Evolutionary conservation across 2,329 filamentous ascomycete genomes (phyloP).

Genomic region (Cladophialophora carrionii): DNA sequence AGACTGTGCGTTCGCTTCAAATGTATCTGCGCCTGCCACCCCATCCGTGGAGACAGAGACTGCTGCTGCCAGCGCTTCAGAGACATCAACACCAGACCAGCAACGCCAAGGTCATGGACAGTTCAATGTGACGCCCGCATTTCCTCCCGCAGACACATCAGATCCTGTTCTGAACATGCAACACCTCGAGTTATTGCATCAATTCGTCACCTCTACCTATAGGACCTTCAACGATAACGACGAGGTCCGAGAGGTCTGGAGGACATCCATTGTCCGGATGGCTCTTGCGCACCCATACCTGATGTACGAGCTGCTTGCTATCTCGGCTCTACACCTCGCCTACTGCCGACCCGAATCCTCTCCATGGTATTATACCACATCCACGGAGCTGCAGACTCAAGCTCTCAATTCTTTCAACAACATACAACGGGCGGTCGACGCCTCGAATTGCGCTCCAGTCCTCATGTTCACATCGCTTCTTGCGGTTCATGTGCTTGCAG

Average conservation of each 20-base stretch:
- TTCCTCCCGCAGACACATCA: slow-evolving; percentile 7
- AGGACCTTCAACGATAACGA: slow-evolving; percentile 39
- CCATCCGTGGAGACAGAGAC: neutral
- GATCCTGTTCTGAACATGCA: slow-evolving; percentile 39
- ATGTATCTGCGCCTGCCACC: neutral
- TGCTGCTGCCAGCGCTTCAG: neutral
- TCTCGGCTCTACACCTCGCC: slow-evolving; percentile 38
- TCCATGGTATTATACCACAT: slow-evolving; percentile 17
- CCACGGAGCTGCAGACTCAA: slow-evolving; percentile 27
- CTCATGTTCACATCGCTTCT: slow-evolving; percentile 27
- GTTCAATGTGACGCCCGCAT: neutral
- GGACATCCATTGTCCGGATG: slow-evolving; percentile 8
- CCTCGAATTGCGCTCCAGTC: slow-evolving; percentile 25
- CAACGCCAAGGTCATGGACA: neutral
- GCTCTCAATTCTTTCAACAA: slow-evolving; percentile 27
- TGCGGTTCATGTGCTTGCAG: slow-evolving; percentile 24
- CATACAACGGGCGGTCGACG: slow-evolving; percentile 18
- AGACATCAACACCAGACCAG: slow-evolving; percentile 15
- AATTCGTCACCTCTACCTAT: slow-evolving; percentile 34
- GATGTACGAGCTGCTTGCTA: slow-evolving; percentile 38
- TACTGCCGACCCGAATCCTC: slow-evolving; percentile 21
- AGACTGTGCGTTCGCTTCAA: slow-evolving; percentile 27
- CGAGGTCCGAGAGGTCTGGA: slow-evolving; percentile 3
- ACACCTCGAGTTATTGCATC: slow-evolving; percentile 41
- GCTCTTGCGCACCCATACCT: slow-evolving; percentile 31